phyloP scores from a whole-genome alignment of 768 basidiomycete genomes.

The Leccinum pellstonianum region DNA sequence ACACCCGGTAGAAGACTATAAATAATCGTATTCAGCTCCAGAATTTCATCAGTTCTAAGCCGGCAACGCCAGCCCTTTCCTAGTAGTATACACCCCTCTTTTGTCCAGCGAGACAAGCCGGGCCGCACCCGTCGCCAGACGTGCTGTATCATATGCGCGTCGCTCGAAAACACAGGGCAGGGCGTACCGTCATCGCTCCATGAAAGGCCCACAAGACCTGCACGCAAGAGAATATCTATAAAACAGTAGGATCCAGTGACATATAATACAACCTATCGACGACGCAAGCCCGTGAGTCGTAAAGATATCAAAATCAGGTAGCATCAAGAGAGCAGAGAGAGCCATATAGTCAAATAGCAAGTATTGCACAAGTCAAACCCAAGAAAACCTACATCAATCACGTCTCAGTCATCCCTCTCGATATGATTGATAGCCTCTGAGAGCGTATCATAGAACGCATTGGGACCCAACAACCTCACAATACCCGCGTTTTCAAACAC shows the following conservation, averaged over 20 bases:
- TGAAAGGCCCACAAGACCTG: neutral
- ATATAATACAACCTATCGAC: neutral
- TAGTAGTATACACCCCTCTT: too few relatives aligned
- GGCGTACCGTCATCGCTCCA: too few relatives aligned
- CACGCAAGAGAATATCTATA: neutral
- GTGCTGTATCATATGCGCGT: too few relatives aligned
- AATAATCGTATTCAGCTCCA: too few relatives aligned
- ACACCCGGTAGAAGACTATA: too few relatives aligned
- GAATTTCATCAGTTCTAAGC: too few relatives aligned
- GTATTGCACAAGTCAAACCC: neutral
- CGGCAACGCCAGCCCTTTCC: too few relatives aligned
- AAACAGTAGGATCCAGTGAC: neutral
- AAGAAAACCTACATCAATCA: neutral
- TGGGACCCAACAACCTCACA: constrained; percentile 41
- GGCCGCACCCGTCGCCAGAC: too few relatives aligned
- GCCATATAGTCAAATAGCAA: neutral
- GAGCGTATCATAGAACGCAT: constrained; percentile 44
- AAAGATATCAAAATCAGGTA: neutral
- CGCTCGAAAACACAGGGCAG: too few relatives aligned
- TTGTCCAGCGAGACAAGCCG: too few relatives aligned
- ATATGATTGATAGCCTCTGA: constrained; percentile 41
- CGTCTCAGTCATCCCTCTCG: constrained; percentile 24
- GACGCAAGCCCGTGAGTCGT: neutral
- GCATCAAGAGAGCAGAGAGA: neutral
- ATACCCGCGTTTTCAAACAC: constrained; percentile 47